These are phyloP conservation scores for Leptographium radiaticola DNA, from an alignment of 2,329 filamentous ascomycete species.

Conservation along the genomic window DNA sequence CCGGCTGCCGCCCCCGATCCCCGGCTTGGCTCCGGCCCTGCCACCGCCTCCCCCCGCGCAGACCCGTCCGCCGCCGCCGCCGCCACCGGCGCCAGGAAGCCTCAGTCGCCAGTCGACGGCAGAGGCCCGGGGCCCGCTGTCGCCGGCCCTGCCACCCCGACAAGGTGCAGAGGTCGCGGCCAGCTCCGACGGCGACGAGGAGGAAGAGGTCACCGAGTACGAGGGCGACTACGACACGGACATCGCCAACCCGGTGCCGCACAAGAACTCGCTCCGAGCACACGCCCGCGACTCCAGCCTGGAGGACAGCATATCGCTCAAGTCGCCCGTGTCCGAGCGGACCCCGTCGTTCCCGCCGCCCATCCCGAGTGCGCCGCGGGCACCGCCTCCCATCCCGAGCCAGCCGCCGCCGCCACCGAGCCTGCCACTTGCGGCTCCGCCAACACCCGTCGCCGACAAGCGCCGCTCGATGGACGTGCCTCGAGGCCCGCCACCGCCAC, in stretches of 20 bases:
- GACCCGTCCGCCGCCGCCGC: slow-evolving; percentile 51
- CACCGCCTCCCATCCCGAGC: slow-evolving; percentile 13
- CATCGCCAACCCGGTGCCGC: slow-evolving; percentile 83
- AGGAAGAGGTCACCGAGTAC: slow-evolving; percentile 81
- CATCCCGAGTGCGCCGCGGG: slow-evolving; percentile 34
- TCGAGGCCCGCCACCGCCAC: slow-evolving; percentile 54
- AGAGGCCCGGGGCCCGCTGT: slow-evolving; percentile 31
- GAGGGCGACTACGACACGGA: slow-evolving; percentile 98
- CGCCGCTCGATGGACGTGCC: slow-evolving; percentile 60
- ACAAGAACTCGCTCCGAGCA: slow-evolving; percentile 83
- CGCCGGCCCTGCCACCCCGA: slow-evolving; percentile 20
- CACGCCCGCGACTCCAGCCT: slow-evolving; percentile 66
- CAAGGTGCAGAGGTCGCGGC: neutral
- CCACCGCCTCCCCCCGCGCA: slow-evolving; percentile 33
- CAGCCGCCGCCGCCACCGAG: slow-evolving; percentile 3
- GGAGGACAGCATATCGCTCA: slow-evolving; percentile 53
- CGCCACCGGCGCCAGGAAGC: slow-evolving; percentile 49
- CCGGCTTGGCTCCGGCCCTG: slow-evolving; percentile 36
- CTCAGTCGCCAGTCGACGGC: slow-evolving; percentile 46
- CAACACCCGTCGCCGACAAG: slow-evolving; percentile 29
- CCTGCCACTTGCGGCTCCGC: slow-evolving; percentile 18
- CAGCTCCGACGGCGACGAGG: slow-evolving; percentile 46
- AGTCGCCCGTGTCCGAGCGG: slow-evolving; percentile 35
- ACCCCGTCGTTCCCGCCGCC: slow-evolving; percentile 40
- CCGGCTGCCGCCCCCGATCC: slow-evolving; percentile 47